These are phyloP conservation scores for Vitis cinerea DNA, from an alignment of 164 flowering plant genomes.

Conservation along the genomic window DNA sequence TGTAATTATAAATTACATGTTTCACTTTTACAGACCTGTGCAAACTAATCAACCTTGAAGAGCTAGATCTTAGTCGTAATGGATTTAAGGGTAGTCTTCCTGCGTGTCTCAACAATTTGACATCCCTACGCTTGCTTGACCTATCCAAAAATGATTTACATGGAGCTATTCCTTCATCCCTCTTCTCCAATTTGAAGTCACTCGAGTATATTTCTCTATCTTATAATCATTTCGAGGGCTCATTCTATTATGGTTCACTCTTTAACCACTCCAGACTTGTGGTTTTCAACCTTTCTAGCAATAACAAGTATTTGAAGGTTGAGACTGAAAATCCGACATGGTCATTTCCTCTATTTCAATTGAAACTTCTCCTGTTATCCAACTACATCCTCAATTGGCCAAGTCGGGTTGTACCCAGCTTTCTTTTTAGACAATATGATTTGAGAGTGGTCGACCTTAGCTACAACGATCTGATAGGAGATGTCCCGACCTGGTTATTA, in stretches of 20 bases:
- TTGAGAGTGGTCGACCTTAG: slow-evolving; percentile 9
- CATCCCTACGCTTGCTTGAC: slow-evolving; percentile 1
- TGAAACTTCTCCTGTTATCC: no score
- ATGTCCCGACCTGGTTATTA: slow-evolving; percentile 19
- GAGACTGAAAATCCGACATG: no score
- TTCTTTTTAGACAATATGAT: slow-evolving; percentile 13
- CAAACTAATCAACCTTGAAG: neutral
- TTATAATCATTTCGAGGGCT: neutral
- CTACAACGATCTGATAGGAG: neutral
- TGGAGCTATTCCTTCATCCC: slow-evolving; percentile 1
- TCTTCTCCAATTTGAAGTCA: neutral
- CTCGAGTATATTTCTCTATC: neutral
- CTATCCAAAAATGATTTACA: slow-evolving; percentile 1
- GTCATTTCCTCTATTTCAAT: no score
- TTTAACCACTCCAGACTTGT: slow-evolving; percentile 5
- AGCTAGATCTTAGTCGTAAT: neutral
- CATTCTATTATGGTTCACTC: neutral
- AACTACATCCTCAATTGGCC: no score
- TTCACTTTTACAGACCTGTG: slow-evolving; percentile 1
- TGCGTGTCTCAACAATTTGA: slow-evolving; percentile 2
- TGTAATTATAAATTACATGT: neutral
- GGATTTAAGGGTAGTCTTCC: neutral
- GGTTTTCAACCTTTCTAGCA: neutral
- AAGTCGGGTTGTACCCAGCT: slow-evolving; percentile 2
- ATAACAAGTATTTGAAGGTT: neutral